These are phyloP conservation scores for Lonicera japonica DNA, from an alignment of 129 eudicot genomes.

Conservation along the genomic window DNA sequence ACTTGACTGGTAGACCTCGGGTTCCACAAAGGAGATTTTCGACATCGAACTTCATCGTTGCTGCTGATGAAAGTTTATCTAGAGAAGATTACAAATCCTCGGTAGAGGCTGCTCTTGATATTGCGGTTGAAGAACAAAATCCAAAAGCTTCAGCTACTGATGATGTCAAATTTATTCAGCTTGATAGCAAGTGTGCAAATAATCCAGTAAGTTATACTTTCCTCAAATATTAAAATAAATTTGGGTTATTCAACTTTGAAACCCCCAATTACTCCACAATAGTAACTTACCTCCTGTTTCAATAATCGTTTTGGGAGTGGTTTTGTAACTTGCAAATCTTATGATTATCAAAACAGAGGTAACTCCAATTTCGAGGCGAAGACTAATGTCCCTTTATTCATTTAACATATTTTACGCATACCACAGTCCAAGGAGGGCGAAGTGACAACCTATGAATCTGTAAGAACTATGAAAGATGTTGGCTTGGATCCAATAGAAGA, in stretches of 20 bases:
- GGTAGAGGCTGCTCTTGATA: slow-evolving; percentile 13
- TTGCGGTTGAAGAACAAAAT: slow-evolving; percentile 28
- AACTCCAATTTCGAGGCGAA: too few species aligned
- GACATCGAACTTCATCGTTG: slow-evolving; percentile 30
- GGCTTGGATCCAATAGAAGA: slow-evolving; percentile 87
- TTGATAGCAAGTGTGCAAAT: slow-evolving; percentile 27
- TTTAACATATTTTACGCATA: not conserved
- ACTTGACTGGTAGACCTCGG: slow-evolving; percentile 34
- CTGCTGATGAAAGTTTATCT: slow-evolving; percentile 30
- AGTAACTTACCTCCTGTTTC: too few species aligned
- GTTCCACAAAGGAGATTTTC: slow-evolving; percentile 30
- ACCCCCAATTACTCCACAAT: too few species aligned
- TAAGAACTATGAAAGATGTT: slow-evolving; percentile 48
- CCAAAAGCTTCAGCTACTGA: slow-evolving; percentile 18
- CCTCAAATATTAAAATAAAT: too few species aligned
- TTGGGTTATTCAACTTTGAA: too few species aligned
- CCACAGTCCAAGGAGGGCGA: slow-evolving; percentile 22
- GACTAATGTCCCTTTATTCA: not conserved
- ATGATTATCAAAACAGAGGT: too few species aligned
- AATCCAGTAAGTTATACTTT: slow-evolving; percentile 40
- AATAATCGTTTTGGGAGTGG: too few species aligned
- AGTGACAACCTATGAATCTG: slow-evolving; percentile 4
- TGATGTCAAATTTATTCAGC: slow-evolving; percentile 14
- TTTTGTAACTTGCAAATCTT: too few species aligned
- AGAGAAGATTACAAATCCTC: slow-evolving; percentile 31